Percentiles rank a stretch among this genome's conserved stretches.
These are phyloP conservation scores for Trichoderma atrobrunneum DNA, from an alignment of 2,329 filamentous ascomycete species.

Conservation along the genomic window DNA sequence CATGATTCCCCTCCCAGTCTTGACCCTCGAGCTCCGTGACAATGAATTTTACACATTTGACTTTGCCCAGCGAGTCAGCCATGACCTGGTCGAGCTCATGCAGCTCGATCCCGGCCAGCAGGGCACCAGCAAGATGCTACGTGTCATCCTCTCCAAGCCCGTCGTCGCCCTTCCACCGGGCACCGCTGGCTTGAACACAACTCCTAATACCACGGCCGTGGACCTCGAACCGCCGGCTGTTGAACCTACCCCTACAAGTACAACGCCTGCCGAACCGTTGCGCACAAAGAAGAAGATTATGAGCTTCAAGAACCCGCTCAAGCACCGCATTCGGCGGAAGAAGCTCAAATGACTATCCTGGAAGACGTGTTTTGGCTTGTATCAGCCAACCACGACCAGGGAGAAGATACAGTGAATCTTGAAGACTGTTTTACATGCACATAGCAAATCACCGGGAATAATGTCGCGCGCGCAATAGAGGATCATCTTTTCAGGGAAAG, in stretches of 20 bases:
- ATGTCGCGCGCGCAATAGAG: neutral
- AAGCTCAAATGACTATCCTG: constrained; percentile 17
- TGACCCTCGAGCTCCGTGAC: constrained; percentile 32
- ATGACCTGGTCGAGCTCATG: constrained; percentile 30
- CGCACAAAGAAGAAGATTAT: constrained; percentile 10
- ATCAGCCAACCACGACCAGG: neutral
- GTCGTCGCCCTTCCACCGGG: neutral
- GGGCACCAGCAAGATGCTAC: constrained; percentile 21
- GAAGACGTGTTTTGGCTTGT: neutral
- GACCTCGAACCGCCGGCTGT: neutral
- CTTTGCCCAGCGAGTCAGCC: constrained; percentile 30
- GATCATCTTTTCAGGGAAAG: neutral
- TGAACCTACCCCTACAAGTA: neutral
- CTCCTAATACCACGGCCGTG: neutral
- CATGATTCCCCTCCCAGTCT: constrained; percentile 33
- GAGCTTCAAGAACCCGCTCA: constrained; percentile 18
- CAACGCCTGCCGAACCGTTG: neutral
- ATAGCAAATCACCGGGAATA: neutral
- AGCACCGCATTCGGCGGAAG: constrained; percentile 17
- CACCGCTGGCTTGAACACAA: constrained; percentile 2
- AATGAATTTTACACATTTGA: constrained; percentile 33
- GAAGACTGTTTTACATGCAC: neutral
- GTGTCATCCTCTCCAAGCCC: constrained; percentile 16
- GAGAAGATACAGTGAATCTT: neutral
- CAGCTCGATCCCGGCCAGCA: constrained; percentile 18